These are phyloP conservation scores for Acanthamoeba rhysodes DNA, from an alignment of 208 protist species.

Conservation along the genomic window DNA sequence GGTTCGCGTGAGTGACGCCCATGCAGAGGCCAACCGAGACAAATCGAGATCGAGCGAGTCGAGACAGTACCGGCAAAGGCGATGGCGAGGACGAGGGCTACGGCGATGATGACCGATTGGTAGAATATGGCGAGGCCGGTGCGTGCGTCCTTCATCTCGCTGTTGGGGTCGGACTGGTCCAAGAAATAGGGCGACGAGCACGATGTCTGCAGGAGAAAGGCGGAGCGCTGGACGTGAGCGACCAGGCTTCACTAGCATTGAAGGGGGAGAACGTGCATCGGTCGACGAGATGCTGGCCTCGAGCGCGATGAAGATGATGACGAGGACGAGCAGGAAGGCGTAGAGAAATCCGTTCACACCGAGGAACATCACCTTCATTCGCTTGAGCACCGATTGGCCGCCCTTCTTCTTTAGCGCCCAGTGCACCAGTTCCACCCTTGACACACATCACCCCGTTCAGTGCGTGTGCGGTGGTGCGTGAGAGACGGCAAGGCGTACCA, in stretches of 20 bases:
- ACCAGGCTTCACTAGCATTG: background rate
- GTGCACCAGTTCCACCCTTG: conserved; percentile 55
- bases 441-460: background rate
- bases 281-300: background rate
- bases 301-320: conserved; percentile 45
- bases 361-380: conserved; percentile 52
- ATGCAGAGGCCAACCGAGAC: no score
- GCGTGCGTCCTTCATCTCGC: conserved; percentile 30
- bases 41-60: no score
- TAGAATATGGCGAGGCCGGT: conserved; percentile 56
- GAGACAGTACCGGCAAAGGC: background rate
- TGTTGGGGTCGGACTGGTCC: conserved; percentile 3
- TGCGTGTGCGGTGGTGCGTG: background rate
- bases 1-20: background rate
- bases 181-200: conserved; percentile 17
- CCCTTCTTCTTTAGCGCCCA: conserved; percentile 25
- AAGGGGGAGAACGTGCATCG: background rate
- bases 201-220: background rate
- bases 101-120: conserved; percentile 38
- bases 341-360: background rate
- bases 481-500: background rate
- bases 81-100: background rate
- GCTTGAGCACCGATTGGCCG: background rate
- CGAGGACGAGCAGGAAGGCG: conserved; percentile 9
- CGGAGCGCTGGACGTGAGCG: no score